These are phyloP conservation scores for Cladophialophora psammophila DNA, from an alignment of 2,329 filamentous ascomycete species.

Conservation along the genomic window DNA sequence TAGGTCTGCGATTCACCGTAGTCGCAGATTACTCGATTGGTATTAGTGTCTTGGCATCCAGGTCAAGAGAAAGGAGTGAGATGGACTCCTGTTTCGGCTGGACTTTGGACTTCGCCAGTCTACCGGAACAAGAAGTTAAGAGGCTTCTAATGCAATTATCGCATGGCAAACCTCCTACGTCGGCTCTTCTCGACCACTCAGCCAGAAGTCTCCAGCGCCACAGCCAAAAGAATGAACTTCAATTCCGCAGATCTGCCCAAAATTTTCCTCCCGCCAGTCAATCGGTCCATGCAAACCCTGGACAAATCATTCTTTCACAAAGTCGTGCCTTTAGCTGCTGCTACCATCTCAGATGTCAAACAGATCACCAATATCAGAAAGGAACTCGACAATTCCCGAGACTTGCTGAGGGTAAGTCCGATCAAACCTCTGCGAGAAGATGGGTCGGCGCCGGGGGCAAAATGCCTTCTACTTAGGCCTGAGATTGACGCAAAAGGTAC, in stretches of 20 bases:
- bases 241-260: constrained; percentile 41
- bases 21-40: neutral
- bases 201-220: neutral
- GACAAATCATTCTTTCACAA: constrained; percentile 85
- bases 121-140: neutral
- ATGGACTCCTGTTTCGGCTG: too few relatives aligned
- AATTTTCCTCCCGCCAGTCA: constrained; percentile 80
- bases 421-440: constrained; percentile 66
- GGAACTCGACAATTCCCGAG: constrained; percentile 68
- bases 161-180: constrained; percentile 31
- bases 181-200: constrained; percentile 22
- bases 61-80: neutral
- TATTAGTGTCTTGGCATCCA: neutral
- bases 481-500: constrained; percentile 43
- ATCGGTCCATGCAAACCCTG: constrained; percentile 78
- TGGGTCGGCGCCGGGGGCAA: constrained; percentile 49
- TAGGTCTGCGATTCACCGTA: neutral
- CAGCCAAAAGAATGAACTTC: constrained; percentile 35
- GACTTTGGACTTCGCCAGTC: neutral
- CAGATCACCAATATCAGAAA: constrained; percentile 76
- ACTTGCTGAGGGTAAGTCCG: constrained; percentile 70
- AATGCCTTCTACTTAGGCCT: constrained; percentile 43
- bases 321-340: constrained; percentile 77
- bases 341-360: constrained; percentile 75
- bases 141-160: neutral